Base-by-base conservation (phyloP, 805 yeast genomes). In the Yarrowia sp. region DNA sequence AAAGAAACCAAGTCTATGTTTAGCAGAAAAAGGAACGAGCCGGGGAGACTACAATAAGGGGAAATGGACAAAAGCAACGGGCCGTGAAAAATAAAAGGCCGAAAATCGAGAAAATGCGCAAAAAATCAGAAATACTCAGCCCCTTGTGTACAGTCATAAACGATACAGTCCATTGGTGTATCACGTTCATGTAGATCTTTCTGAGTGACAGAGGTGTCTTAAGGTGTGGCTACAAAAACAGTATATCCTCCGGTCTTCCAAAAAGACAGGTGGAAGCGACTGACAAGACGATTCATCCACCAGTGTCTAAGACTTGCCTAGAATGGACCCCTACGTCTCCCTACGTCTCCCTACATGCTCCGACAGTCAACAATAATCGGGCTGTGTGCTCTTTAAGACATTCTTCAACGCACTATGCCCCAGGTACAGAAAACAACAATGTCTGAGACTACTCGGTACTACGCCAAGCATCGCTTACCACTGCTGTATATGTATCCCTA, bases 291-390 rank as follows among this genome's bases (percentile, higher is more conserved):
- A 42, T 16, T n/a, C 5, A n/a, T 9, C 12, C 8, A 22, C 35
- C 9, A 19, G 50, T 3, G n/a, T 12, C 32, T 12, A 35, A 46
- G 35, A 46, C 50, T 22, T 46, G 35, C 50, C 50, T n/a, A 46
- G 50, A 46, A 22, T 12, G 50, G 50, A 46, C 35, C 12, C 48
- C 26, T 45, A 45, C 48, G 16, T 38, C 46, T 42, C 46, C 15
- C 19, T 15, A n/a, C 12, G 32, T 26, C 32, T 26, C 32, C 32
- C 32, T 26, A 26, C 32, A 26, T 26, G 7, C 32, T 26, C 32
- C 2, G 7, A 26, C 32, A 26, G 32, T 26, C 32, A 3, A 26
- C 32, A 26, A 26, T 26, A 26, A 26, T 26, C 32, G 32, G 32
- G 32, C 32, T 26, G 32, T 26, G 7, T 5, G 32, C 32, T 26